A percentile compares a stretch with the other conserved stretches of the same genome.
Conservation (phyloP, 345 rosid species). For the Populus euphratica region DNA sequence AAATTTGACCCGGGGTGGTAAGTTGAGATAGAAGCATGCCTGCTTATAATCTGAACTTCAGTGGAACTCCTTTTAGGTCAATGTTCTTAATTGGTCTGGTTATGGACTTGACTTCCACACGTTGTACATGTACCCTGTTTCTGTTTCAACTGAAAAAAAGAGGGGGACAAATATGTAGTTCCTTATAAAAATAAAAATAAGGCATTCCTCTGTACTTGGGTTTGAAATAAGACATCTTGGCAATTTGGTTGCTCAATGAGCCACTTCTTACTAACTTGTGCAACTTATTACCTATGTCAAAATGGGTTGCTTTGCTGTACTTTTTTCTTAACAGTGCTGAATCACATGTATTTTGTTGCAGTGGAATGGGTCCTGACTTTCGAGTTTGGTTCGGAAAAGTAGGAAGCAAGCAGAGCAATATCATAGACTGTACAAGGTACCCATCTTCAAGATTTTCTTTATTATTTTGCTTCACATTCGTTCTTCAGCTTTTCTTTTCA, state of each 20-base stretch:
- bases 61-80: not conserved
- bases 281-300: not conserved
- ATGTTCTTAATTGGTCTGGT: not conserved
- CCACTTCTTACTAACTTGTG: not conserved
- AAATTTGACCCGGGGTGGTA: not conserved
- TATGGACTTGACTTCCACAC: not conserved
- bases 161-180: not conserved
- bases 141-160: not conserved
- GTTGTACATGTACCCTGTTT: not conserved
- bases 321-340: not conserved
- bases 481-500: not conserved
- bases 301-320: not conserved
- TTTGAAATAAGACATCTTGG: not conserved
- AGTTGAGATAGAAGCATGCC: not conserved
- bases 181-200: not conserved
- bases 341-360: slow-evolving; percentile 25
- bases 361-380: slow-evolving; percentile 98
- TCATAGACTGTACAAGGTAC: slow-evolving; percentile 73
- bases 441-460: not conserved
- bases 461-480: not conserved
- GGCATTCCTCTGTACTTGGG: not conserved
- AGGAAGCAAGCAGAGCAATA: slow-evolving; percentile 94
- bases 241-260: not conserved
- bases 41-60: not conserved
- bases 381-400: slow-evolving; percentile 91